Base-by-base conservation (phyloP, 2,329 filamentous ascomycete genomes). In the Hypocreales sp. region DNA sequence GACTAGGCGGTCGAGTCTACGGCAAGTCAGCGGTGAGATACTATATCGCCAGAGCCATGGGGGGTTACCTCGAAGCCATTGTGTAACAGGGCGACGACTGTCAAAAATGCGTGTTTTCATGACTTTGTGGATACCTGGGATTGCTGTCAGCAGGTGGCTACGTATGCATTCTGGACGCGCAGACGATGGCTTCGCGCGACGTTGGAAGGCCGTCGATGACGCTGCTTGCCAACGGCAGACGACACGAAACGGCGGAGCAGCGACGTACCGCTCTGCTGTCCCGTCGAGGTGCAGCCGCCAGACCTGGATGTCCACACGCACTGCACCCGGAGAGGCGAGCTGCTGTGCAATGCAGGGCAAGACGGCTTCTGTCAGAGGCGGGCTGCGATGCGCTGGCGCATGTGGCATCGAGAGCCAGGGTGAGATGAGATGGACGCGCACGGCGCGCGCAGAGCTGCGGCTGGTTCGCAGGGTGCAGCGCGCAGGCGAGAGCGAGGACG, bases 1-100 rank as follows among this genome's bases (percentile, higher is more conserved):
- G 64, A 87, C 80, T 43, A 87, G 67, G 50, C 80, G 74, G 61
- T 86, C 80, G 46, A 87, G 71, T 68, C 80, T 83, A 45, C 31
- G 28, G 17, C 13, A 35, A 29, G 30, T 32, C 24, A 38, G 29
- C 34, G 24, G 22, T 29, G 24, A 27, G 13, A 31, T 23, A 20
- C 7, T 10, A 13, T 15, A 14, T 27, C 11, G 22, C 10, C 20
- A 18, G 16, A 17, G 21, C 21, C 16, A 26, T 29, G 19, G 22
- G 25, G 40, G 18, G 19, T 46, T 41, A 66, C 64, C 64, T 68
- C 42, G 66, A 70, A 42, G 64, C 61, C 66, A 71, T 71, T 36
- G 54, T 64, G 48, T 46, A 42, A 53, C 55, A 38, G 38, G 36
- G 30, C 30, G 23, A 30, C 41, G 32, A 31, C 22, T 38, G 20